Conservation (phyloP, 306 rosid species). For the Vigna reflexopilosa region DNA sequence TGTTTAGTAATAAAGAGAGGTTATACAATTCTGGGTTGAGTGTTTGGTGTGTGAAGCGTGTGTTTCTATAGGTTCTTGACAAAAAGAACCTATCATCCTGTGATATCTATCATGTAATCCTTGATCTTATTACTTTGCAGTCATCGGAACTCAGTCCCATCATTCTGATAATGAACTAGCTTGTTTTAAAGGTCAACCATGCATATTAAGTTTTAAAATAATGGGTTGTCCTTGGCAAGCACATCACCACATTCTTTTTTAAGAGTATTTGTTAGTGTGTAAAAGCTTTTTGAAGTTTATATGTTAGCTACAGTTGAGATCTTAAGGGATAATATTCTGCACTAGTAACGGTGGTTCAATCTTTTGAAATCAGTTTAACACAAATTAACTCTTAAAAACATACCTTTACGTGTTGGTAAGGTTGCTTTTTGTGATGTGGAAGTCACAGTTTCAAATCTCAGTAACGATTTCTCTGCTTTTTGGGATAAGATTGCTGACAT, state of each 20-base stretch:
- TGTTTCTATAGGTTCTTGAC: no score
- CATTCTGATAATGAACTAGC: constrained; percentile 25
- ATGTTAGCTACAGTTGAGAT: constrained; percentile 21
- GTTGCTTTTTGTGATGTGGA: neutral
- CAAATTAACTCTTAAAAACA: neutral
- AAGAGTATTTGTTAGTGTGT: constrained; percentile 3
- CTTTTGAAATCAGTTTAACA: constrained; percentile 4
- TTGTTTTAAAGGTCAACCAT: constrained; percentile 28
- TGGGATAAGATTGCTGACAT: neutral
- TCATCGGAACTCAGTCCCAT: constrained; percentile 17
- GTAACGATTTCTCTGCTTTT: neutral
- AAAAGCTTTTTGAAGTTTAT: constrained; percentile 18
- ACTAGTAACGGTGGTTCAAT: neutral
- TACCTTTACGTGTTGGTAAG: neutral
- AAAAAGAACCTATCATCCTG: neutral
- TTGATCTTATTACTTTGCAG: constrained; percentile 19
- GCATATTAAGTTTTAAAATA: constrained; percentile 23
- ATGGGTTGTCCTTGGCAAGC: constrained; percentile 7
- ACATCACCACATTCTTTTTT: constrained; percentile 1
- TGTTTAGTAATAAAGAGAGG: no score
- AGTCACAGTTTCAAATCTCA: neutral
- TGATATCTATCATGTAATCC: constrained; percentile 19
- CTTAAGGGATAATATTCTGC: constrained; percentile 20
- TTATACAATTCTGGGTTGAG: no score
- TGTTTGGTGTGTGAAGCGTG: no score